Base-by-base conservation (phyloP, 1,139 yeast genomes). In the Meyerozyma athensensis region DNA sequence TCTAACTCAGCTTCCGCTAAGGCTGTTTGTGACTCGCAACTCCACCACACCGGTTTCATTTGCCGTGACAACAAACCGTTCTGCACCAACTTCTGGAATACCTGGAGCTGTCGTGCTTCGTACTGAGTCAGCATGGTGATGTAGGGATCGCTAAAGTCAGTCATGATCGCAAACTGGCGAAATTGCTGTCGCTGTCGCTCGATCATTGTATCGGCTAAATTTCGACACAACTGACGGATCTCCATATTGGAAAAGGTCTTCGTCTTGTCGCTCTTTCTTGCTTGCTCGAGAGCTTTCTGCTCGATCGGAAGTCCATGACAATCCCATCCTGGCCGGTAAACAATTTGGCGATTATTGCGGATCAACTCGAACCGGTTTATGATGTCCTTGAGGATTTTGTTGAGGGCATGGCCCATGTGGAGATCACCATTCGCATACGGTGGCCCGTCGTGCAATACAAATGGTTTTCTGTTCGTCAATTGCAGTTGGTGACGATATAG, bases 231-330 rank as follows among this genome's bases (percentile, higher is more conserved):
- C 14, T 64, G 56, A 35, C 97, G 71, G 10, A 86, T 73, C 36
- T 81, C 80, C 19, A 33, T 38, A 33, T 22, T 40, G 24, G 12
- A 34, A 26, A 23, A 13, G 16, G n/a, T 18, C 42, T 68, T 59
- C 38, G 64, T 54, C 39, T 58, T 58, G 45, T 63, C 69, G 36
- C 54, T 56, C 26, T 39, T 34, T 19, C 49, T 39, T 54, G 63
- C 39, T 46, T 53, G 65, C 40, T 77, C 77, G 30, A 86, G 60
- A 0, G 95, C 95, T 49, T 87, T 87, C 58, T 86, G 68, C 58
- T 92, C 99, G 44, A 92, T 92, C 1, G 99, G 99, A 23, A 92
- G 65, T 0, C 99, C 99, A 63, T 92, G 99, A 54, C 98, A 92
- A 58, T 92, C 99, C 97, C 98, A 92, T 1, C 99, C 99, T 0